Evolutionary conservation across 179 eudicot genomes (phyloP), one percentile per base, ranked within the genome.

Genomic region (Patellifolia procumbens): DNA sequence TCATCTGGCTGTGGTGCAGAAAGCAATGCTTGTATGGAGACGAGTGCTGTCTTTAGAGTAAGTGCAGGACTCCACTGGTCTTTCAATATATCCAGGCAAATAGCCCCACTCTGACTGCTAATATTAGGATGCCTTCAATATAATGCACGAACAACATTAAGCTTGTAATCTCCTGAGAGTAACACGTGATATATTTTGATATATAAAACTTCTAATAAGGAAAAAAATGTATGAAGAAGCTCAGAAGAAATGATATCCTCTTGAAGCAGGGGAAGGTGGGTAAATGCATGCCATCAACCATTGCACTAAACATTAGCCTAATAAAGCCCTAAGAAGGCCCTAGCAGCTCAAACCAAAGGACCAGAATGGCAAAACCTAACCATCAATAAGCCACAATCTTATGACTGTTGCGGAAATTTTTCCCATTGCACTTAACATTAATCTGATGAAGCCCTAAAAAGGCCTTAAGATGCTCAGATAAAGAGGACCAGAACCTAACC

Each of bases 51-150:
- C 84, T 94, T 94, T 80, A 94, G 70, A 72, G 94, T 92, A 64
- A 94, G 91, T 46, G 97, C 97, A 10, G 98, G 98, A 83, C 98
- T 94, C 98, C 97, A 94, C 51, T 92, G 97, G 68, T 94, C 97
- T 91, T 94, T 94, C 87, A 94, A 86, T 75, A 92, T 94, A 82
- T 94, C 98, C 68, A 94, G 81, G 91, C 98, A 94, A 81, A 94
- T 94, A 43, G 98, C 97, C 65, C 97, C 97, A 80, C 91, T 94
- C 81, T 94, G 98, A 83, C 98, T 94, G 84, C 98, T 94, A 46
- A 94, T 91, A 74, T 94, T 94, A 28, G 98, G 98, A 80, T 94
- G 98, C 98, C 98, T 94, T 80, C 76, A 83, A 79, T 70, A 81
- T 78, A 61, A 66, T 43, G 65, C 68, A 74, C 55, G 64, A 59